Evolutionary conservation across 2,329 filamentous ascomycete genomes (phyloP), one percentile per base, ranked within the genome.

Genomic region (Nectriaceae sp.): DNA sequence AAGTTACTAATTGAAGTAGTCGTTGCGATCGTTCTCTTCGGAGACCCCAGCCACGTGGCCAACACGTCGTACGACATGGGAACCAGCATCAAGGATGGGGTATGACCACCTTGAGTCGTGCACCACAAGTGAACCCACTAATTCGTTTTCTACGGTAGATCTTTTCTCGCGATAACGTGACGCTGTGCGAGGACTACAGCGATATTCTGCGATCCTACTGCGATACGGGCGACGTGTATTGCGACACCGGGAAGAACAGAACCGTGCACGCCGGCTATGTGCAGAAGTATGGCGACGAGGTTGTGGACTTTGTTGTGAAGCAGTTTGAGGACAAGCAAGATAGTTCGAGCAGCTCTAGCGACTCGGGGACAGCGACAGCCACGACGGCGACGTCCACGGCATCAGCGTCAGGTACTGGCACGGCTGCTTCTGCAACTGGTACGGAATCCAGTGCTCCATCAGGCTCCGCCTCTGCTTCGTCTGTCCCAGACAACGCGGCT

Each of bases 191-290:
- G 50, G 54, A 62, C 29, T 71, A 71, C 55, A 56, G 59, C 45
- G 52, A 64, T 55, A 66, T 66, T 26, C 56, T 75, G 38, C 60
- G 65, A 38, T 72, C 71, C 3, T 75, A 68, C 59, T 75, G 72
- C 59, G 72, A 75, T 60, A 65, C 53, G 0, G 71, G 71, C 40
- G 74, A 76, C 50, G 49, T 61, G 15, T 75, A 71, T 60, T 74
- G 71, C 56, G 71, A 69, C 55, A 3, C 35, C 6, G 73, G 72
- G 31, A 26, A 53, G 3, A 55, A 61, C 35, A 47, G 31, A 2
- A 46, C 46, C 3, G 65, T 69, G 2, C 72, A 73, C 52, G 61
- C 64, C 18, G 46, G 50, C 20, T 76, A 76, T 54, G 55, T 73
- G 11, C 20, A 31, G 26, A n/a, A n/a, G n/a, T n/a, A n/a, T n/a